Evolutionary conservation across 2,329 filamentous ascomycete species (phyloP).

Genomic region (Paracorniculantispora psalliotae): DNA sequence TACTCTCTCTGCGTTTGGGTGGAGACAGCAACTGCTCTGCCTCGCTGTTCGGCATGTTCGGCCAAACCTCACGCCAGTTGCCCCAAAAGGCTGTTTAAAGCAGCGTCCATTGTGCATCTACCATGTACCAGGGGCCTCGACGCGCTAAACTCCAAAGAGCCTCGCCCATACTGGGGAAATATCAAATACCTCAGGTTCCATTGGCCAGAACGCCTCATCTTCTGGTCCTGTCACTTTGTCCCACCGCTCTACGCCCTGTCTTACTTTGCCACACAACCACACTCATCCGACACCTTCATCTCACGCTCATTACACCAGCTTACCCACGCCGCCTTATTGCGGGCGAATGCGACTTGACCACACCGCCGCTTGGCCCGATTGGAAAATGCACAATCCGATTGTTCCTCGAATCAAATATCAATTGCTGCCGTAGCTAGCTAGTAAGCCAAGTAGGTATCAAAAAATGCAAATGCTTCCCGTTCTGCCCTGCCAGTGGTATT

Average conservation of each 20-base stretch:
- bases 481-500: neutral
- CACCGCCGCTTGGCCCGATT: neutral
- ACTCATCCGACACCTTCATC: neutral
- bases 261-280: too few species aligned
- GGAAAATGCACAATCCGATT: neutral
- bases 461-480: neutral
- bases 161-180: conserved; percentile 14
- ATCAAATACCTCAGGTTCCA: conserved; percentile 7
- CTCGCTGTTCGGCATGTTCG: conserved; percentile 3
- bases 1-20: too few species aligned
- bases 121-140: neutral
- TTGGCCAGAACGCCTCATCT: conserved; percentile 11
- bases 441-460: conserved; percentile 2
- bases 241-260: too few species aligned
- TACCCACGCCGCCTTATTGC: too few species aligned
- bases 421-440: neutral
- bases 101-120: neutral
- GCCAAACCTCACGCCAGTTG: neutral
- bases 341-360: neutral
- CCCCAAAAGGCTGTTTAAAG: neutral
- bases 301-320: neutral
- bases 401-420: neutral
- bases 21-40: too few species aligned
- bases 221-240: too few species aligned
- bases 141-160: neutral